Evolutionary conservation across 2,329 filamentous ascomycete genomes (phyloP).

Genomic region (Parastagonospora avenae): DNA sequence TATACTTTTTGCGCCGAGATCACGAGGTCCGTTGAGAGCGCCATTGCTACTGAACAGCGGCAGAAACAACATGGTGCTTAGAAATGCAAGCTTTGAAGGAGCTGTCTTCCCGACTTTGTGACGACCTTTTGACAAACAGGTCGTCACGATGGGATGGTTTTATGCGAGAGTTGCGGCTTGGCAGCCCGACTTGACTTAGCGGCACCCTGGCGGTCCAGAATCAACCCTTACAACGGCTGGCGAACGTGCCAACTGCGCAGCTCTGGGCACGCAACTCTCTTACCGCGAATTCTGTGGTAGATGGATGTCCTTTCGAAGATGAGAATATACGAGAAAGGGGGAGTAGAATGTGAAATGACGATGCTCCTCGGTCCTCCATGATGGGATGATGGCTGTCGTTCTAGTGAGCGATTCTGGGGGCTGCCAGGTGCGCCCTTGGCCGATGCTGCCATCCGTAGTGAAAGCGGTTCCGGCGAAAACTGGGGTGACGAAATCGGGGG

Average conservation of each 20-base stretch:
- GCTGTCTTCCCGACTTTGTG: slow-evolving; percentile 16
- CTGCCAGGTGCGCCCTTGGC: slow-evolving; percentile 14
- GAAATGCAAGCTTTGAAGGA: slow-evolving; percentile 11
- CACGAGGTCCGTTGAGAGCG: slow-evolving; percentile 19
- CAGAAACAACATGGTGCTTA: slow-evolving; percentile 24
- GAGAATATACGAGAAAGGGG: too few species aligned
- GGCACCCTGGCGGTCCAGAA: background rate
- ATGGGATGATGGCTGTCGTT: too few species aligned
- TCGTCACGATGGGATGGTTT: slow-evolving; percentile 19
- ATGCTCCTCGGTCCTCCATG: slow-evolving; percentile 1
- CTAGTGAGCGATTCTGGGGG: background rate
- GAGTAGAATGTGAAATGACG: too few species aligned
- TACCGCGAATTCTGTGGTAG: too few species aligned
- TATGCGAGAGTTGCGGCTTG: slow-evolving; percentile 31
- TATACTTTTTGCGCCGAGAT: slow-evolving; percentile 5
- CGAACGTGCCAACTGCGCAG: too few species aligned
- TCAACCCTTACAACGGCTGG: background rate
- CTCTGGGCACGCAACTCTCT: too few species aligned
- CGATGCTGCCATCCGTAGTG: slow-evolving; percentile 15
- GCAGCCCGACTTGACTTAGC: slow-evolving; percentile 23
- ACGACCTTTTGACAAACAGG: slow-evolving; percentile 15
- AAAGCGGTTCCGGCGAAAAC: background rate
- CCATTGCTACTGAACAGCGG: slow-evolving; percentile 4
- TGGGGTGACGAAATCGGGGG: slow-evolving; percentile 16
- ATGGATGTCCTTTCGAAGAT: too few species aligned